These are phyloP conservation scores for Flaveria robusta DNA, from an alignment of 129 eudicot genomes.

Conservation along the genomic window DNA sequence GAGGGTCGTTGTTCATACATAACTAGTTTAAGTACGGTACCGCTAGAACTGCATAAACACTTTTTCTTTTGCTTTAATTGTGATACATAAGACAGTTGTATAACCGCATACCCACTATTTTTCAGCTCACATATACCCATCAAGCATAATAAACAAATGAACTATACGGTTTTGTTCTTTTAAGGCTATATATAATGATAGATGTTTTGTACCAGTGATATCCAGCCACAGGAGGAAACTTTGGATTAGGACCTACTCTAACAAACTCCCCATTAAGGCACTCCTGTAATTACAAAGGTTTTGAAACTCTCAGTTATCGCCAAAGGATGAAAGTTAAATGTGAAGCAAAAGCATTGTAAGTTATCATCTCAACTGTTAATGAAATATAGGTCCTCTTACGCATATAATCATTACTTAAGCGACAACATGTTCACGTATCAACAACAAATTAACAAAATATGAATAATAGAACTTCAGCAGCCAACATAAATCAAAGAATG, in stretches of 20 bases:
- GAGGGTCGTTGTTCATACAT: not conserved
- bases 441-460: not conserved
- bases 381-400: too few relatives aligned
- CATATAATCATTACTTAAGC: not conserved
- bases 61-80: too few relatives aligned
- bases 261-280: conserved; percentile 96
- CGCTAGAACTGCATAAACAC: too few relatives aligned
- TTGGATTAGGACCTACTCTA: conserved; percentile 95
- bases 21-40: too few relatives aligned
- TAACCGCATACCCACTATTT: too few relatives aligned
- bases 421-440: not conserved
- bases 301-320: not conserved
- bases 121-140: conserved; percentile 54
- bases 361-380: not conserved
- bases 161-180: not conserved
- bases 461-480: not conserved
- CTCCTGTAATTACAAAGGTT: conserved; percentile 52
- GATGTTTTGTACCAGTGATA: conserved; percentile 70
- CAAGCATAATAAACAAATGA: conserved; percentile 67
- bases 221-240: conserved; percentile 92
- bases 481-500: not conserved
- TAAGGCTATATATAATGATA: too few relatives aligned
- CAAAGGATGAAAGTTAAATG: not conserved
- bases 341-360: not conserved
- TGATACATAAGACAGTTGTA: too few relatives aligned